A percentile compares a stretch with the other conserved stretches of the same genome.
phyloP scores from a whole-genome alignment of 148 eudicot genomes.

The Agrostemma githago region DNA sequence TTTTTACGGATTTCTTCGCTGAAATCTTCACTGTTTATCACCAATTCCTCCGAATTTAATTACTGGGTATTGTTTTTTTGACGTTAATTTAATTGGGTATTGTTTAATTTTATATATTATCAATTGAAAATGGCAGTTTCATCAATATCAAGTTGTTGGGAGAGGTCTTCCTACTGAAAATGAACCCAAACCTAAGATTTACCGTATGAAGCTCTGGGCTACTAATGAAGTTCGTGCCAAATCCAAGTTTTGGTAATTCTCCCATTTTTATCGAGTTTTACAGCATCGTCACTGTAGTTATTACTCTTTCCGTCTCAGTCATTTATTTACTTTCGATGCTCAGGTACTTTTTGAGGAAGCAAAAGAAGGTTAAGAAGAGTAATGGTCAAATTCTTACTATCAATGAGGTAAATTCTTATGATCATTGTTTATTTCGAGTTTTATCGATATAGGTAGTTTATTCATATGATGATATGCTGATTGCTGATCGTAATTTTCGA shows the following conservation, averaged over 20 bases:
- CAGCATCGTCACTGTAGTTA: too few species aligned
- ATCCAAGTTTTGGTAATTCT: constrained; percentile 74
- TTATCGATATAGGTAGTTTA: too few species aligned
- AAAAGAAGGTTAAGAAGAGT: constrained; percentile 94
- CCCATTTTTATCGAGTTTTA: background rate
- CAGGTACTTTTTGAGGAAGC: constrained; percentile 96
- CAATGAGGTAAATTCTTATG: constrained; percentile 54
- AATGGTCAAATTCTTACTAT: constrained; percentile 88
- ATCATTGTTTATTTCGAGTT: too few species aligned
- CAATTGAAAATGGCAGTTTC: constrained; percentile 39
- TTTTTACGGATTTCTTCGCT: background rate
- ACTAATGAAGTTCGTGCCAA: constrained; percentile 93
- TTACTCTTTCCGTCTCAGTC: background rate
- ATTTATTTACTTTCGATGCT: background rate
- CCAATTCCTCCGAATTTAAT: background rate
- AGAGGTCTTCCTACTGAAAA: constrained; percentile 74
- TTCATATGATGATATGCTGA: too few species aligned
- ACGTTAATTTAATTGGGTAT: background rate
- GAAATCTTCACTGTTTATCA: background rate
- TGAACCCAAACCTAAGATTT: constrained; percentile 78
- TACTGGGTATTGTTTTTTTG: background rate
- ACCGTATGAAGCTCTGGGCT: constrained; percentile 93
- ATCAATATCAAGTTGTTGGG: constrained; percentile 88
- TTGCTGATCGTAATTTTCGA: background rate
- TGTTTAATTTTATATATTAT: background rate